phyloP scores from a whole-genome alignment of 371 early-diverging fungal genomes.

The Rhizopus stolonifer region DNA sequence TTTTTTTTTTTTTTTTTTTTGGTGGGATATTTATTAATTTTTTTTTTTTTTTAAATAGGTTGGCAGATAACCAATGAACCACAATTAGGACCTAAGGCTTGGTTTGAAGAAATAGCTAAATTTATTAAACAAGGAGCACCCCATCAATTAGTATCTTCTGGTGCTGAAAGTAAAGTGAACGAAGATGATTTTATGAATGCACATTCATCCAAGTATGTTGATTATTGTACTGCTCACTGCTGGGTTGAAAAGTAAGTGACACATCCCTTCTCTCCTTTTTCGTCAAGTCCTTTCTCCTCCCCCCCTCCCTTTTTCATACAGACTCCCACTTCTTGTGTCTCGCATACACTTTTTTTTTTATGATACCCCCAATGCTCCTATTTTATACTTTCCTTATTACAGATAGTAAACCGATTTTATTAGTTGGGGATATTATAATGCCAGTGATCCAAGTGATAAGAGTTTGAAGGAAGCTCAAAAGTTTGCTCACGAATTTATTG shows the following conservation, averaged over 20 bases:
- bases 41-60: slow-evolving; percentile 13
- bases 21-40: too few species aligned
- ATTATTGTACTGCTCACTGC: slow-evolving; percentile 55
- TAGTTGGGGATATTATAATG: slow-evolving; percentile 53
- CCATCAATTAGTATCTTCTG: slow-evolving; percentile 54
- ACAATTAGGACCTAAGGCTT: slow-evolving; percentile 37
- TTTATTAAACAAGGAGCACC: slow-evolving; percentile 51
- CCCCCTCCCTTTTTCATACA: not conserved
- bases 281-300: not conserved
- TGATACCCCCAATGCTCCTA: too few species aligned
- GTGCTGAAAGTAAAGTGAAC: slow-evolving; percentile 54
- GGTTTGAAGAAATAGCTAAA: slow-evolving; percentile 45
- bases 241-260: slow-evolving; percentile 64
- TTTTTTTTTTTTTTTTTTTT: too few species aligned
- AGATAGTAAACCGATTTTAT: too few species aligned
- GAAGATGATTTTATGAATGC: slow-evolving; percentile 46
- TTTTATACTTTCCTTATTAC: too few species aligned
- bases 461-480: slow-evolving; percentile 22
- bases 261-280: not conserved
- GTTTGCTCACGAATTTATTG: slow-evolving; percentile 32
- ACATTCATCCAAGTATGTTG: slow-evolving; percentile 41
- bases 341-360: not conserved
- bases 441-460: slow-evolving; percentile 22
- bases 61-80: slow-evolving; percentile 53
- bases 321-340: not conserved